Conservation (phyloP, 2,329 filamentous ascomycete species). For the Cordyceps fumosorosea region DNA sequence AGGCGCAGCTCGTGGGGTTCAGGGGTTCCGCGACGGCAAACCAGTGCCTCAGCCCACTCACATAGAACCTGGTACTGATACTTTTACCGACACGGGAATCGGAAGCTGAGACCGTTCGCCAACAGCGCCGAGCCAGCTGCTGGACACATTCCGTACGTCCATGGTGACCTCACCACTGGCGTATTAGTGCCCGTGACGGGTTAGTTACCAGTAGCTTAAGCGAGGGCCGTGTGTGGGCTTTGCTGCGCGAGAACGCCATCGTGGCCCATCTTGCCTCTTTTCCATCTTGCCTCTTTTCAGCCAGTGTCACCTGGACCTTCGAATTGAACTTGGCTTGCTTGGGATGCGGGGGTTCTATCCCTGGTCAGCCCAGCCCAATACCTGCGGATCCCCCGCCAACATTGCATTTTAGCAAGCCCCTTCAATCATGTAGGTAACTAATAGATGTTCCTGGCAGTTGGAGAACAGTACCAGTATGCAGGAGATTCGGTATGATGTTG, state of each 20-base stretch:
- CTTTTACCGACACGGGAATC: background rate
- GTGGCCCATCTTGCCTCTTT: slow-evolving; percentile 10
- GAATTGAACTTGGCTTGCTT: slow-evolving; percentile 3
- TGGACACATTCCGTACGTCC: background rate
- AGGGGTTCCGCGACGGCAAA: background rate
- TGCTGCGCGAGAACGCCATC: background rate
- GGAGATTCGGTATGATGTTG: background rate
- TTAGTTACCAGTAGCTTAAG: background rate
- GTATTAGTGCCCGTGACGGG: background rate
- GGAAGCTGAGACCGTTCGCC: background rate
- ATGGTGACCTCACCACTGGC: slow-evolving; percentile 3
- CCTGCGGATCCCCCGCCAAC: background rate
- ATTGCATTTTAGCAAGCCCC: background rate
- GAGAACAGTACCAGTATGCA: background rate
- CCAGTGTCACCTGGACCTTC: slow-evolving; percentile 9
- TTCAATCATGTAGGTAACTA: background rate
- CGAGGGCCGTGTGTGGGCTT: background rate
- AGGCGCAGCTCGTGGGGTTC: background rate
- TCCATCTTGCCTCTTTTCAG: slow-evolving; percentile 10
- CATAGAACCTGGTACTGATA: background rate
- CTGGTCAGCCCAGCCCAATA: background rate
- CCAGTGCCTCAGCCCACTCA: background rate
- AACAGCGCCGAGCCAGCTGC: background rate
- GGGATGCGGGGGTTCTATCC: slow-evolving; percentile 4
- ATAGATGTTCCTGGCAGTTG: background rate